These are phyloP conservation scores for Tarenaya hassleriana DNA, from an alignment of 345 rosid species.

Conservation along the genomic window DNA sequence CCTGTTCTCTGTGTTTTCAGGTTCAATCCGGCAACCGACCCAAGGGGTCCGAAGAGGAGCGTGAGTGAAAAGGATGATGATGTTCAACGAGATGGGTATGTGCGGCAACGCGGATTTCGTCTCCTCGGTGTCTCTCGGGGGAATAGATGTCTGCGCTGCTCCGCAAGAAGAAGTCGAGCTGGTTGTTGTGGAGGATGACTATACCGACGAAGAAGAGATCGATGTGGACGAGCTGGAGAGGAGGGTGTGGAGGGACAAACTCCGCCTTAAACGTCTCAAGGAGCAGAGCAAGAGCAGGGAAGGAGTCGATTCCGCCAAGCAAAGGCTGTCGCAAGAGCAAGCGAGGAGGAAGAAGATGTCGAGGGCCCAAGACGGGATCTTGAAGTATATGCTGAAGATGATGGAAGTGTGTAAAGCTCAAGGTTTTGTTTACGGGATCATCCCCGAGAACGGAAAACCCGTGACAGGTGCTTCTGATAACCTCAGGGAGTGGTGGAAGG, in stretches of 20 bases:
- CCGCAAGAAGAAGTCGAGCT: conserved; percentile 53
- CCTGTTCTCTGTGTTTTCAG: conserved; percentile 1
- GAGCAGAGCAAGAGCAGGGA: conserved; percentile 72
- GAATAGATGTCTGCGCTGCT: conserved; percentile 39
- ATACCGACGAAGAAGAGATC: conserved; percentile 94
- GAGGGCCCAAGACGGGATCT: conserved; percentile 96
- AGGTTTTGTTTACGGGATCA: too few relatives aligned
- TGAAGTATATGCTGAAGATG: too few relatives aligned
- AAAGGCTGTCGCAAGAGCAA: conserved; percentile 78
- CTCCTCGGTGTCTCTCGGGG: conserved; percentile 41
- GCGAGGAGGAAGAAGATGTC: conserved; percentile 99
- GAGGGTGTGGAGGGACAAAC: conserved; percentile 94
- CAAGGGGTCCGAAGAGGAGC: background rate
- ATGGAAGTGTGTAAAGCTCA: too few relatives aligned
- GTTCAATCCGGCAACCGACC: background rate
- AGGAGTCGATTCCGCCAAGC: conserved; percentile 63
- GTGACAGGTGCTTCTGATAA: conserved; percentile 95
- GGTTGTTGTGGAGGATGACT: conserved; percentile 75
- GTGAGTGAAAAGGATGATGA: conserved; percentile 31
- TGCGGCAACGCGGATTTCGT: conserved; percentile 78
- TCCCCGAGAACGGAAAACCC: conserved; percentile 94
- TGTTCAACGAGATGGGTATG: conserved; percentile 74
- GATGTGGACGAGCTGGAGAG: conserved; percentile 77
- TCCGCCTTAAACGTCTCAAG: conserved; percentile 78
- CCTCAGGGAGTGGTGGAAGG: conserved; percentile 99